Evolutionary conservation across 164 flowering plant species (phyloP), one percentile per base, ranked within the genome.

Genomic region (Buxus sempervirens): DNA sequence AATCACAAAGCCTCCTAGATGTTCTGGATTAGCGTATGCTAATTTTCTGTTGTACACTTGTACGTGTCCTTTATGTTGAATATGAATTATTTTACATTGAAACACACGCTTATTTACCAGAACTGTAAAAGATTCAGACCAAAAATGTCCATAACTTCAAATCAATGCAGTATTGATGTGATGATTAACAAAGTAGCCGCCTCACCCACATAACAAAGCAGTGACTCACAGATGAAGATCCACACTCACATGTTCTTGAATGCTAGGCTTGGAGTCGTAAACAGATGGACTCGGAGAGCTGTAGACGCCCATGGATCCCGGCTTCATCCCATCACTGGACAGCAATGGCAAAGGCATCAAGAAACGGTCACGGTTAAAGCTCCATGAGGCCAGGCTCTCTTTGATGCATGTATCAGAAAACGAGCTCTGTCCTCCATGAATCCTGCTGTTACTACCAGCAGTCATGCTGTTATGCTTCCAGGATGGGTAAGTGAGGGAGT

Each of bases 371-470:
- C 18, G 51, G 18, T 45, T 45, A 45, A 45, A 45, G 13, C 16
- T 45, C 51, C 51, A 45, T 15, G 18, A 45, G 5, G 51, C 51
- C 51, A 45, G 12, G 12, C 82, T 83, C 0, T 85, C 87, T 21
- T 77, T 82, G 23, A 83, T 83, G n/a, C n/a, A n/a, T n/a, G n/a
- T n/a, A n/a, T n/a, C n/a, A 28, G 36, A 61, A 41, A 58, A 55
- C 8, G 25, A 9, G 12, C 70, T 26, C 15, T 67, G 75, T 66
- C 62, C 25, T 7, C 83, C 82, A 42, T 80, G 75, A 58, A 68
- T 73, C 71, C 82, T 69, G 8, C 18, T 63, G 62, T 9, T 25
- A 23, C 36, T 32, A 38, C 21, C n/a, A 8, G 54, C 23, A n/a
- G 28, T 55, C 54, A 23, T 56, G 59, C 57, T 3, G 16, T 20